phyloP scores from a whole-genome alignment of 2,329 filamentous ascomycete genomes.

The Colletotrichum magnum region DNA sequence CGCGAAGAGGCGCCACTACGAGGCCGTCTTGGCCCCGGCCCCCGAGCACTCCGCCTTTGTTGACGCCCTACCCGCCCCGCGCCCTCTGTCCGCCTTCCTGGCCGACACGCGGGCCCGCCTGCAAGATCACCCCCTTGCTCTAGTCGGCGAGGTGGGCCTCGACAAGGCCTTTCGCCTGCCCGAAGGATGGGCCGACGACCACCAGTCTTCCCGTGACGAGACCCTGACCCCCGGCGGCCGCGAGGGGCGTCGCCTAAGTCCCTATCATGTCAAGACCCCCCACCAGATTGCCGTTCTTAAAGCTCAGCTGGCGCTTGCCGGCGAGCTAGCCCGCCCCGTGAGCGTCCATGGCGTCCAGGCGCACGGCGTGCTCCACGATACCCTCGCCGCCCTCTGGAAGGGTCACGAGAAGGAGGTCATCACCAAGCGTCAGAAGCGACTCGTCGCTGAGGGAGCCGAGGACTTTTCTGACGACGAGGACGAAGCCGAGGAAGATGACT shows the following conservation, averaged over 20 bases:
- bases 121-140: conserved; percentile 70
- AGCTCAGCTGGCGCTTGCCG: conserved; percentile 80
- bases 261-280: conserved; percentile 75
- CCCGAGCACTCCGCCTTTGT: conserved; percentile 60
- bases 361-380: conserved; percentile 78
- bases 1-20: conserved; percentile 73
- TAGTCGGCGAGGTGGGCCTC: conserved; percentile 84
- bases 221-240: conserved; percentile 77
- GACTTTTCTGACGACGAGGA: conserved; percentile 58
- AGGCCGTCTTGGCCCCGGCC: conserved; percentile 70
- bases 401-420: conserved; percentile 75
- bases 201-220: conserved; percentile 53
- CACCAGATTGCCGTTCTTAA: conserved; percentile 78
- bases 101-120: conserved; percentile 69
- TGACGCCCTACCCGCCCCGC: conserved; percentile 70
- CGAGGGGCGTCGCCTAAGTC: conserved; percentile 77
- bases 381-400: conserved; percentile 76
- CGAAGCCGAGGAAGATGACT: conserved; percentile 44
- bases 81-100: conserved; percentile 71
- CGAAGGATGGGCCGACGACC: conserved; percentile 62
- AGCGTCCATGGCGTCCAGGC: conserved; percentile 83
- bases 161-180: conserved; percentile 85
- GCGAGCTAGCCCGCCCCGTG: conserved; percentile 74
- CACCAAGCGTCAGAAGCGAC: conserved; percentile 70
- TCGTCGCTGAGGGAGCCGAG: conserved; percentile 63